These are phyloP conservation scores for Aureobasidium sp. DNA, from an alignment of 2,329 filamentous ascomycete species.

Conservation along the genomic window DNA sequence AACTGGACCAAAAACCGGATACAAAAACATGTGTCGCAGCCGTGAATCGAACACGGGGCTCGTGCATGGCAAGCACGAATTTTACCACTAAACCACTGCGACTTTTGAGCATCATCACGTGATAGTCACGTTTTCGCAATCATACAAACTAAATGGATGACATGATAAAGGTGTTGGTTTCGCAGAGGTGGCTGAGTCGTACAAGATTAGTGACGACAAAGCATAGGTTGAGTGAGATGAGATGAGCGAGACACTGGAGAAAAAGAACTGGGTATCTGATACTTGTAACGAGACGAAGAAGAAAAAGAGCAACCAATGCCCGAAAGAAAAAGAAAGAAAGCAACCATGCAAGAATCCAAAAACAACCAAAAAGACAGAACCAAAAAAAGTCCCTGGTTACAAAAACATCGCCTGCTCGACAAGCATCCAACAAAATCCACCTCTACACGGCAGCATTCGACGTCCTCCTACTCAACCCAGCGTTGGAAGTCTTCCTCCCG, in stretches of 20 bases:
- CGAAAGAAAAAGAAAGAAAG: background rate
- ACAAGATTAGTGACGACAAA: too few species aligned
- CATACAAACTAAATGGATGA: too few species aligned
- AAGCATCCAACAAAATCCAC: too few species aligned
- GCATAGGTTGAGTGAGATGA: too few species aligned
- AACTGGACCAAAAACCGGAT: too few species aligned
- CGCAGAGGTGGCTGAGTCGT: too few species aligned
- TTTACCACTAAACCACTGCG: slow-evolving; percentile 13
- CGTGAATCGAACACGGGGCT: slow-evolving; percentile 12
- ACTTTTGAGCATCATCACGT: too few species aligned
- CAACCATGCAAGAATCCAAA: background rate
- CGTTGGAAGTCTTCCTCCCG: background rate
- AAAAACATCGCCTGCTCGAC: too few species aligned
- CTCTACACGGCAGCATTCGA: background rate
- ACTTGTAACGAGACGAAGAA: background rate
- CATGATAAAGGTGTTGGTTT: too few species aligned
- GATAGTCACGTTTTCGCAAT: too few species aligned
- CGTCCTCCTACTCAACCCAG: background rate
- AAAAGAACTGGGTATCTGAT: background rate
- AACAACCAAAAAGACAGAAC: background rate
- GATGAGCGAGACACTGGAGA: background rate
- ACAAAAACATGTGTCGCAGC: too few species aligned
- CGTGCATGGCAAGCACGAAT: slow-evolving; percentile 11
- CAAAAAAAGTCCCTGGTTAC: too few species aligned
- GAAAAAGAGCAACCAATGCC: background rate